Base-by-base conservation (phyloP, 495 filamentous ascomycete genomes). In the Endocarpon pusillum region DNA sequence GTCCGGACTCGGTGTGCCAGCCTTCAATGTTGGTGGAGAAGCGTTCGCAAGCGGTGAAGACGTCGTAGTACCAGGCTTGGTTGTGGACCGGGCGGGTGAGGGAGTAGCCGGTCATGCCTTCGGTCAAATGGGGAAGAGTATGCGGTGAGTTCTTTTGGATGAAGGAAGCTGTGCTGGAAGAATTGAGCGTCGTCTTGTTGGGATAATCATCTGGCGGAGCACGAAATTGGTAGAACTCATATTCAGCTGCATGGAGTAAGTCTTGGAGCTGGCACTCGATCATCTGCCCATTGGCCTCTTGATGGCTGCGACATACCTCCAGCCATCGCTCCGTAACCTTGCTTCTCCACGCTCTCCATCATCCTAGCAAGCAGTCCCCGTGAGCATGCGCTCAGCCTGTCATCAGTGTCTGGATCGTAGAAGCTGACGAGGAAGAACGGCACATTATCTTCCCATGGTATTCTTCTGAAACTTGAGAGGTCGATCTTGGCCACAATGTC, bases 91-190 rank as follows among this genome's bases (percentile, higher is more conserved):
- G 81, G 9, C 86, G 66, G n/a, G 84, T 93, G 45, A 97, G 58
- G 42, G 81, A 89, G 60, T 97, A 97, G 19, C 86, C 89, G 44
- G 94, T 94, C 89, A 97, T 97, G 38, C 89, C 89, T 51, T 94
- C 83, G 14, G 89, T 94, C 20, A 97, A 47, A 20, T 73, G 51
- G 1, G 84, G 83, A 4, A 94, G 66, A 1, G 69, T 46, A 21
- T 78, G 63, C 19, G 76, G 70, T 0, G 80, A 63, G 44, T 93
- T 85, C 17, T 78, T 54, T 40, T 67, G 65, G 2, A 94, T 67
- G 48, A 76, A 93, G 2, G 60, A 51, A 15, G 81, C 81, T 1
- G 81, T 80, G 0, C 78, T 70, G n/a, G 75, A 73, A 3, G 71
- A 67, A 34, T 71, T 73, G n/a, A 58, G 64, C 36, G 73, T 65